Conservation (phyloP, 2,329 filamentous ascomycete genomes). For the Sporothrix mexicana region DNA sequence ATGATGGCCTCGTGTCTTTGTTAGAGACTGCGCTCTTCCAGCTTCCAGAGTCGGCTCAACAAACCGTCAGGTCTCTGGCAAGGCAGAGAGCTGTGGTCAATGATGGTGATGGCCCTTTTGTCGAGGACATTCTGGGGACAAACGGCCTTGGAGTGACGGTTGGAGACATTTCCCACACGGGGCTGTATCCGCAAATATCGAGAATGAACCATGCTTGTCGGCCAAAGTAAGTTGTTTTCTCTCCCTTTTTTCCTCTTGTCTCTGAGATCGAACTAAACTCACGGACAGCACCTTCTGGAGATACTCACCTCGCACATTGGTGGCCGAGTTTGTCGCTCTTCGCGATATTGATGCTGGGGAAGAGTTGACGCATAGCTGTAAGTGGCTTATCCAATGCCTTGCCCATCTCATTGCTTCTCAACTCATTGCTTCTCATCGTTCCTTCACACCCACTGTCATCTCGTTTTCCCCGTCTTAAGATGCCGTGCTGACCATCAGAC, state of each 20-base stretch:
- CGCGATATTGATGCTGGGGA: slow-evolving; percentile 37
- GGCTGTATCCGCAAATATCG: slow-evolving; percentile 36
- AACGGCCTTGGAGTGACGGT: slow-evolving; percentile 41
- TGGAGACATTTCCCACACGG: slow-evolving; percentile 39
- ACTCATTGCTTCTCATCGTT: background rate
- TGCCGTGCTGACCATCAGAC: slow-evolving; percentile 34
- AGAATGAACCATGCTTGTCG: slow-evolving; percentile 41
- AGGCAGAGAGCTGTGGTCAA: background rate
- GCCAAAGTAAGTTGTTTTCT: slow-evolving; percentile 37
- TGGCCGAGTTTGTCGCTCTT: slow-evolving; percentile 40
- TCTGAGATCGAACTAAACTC: background rate
- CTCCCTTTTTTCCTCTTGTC: background rate
- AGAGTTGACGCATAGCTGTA: slow-evolving; percentile 41
- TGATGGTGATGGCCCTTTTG: slow-evolving; percentile 5
- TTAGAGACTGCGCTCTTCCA: slow-evolving; percentile 36
- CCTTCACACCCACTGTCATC: too few species aligned
- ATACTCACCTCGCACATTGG: slow-evolving; percentile 36
- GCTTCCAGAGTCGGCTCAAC: slow-evolving; percentile 34
- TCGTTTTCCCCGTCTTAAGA: too few species aligned
- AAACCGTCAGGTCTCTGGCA: slow-evolving; percentile 36
- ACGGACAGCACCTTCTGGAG: slow-evolving; percentile 38
- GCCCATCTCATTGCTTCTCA: background rate
- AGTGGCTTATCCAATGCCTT: too few species aligned
- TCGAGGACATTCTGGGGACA: slow-evolving; percentile 40
- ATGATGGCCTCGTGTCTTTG: slow-evolving; percentile 1